Base-by-base conservation (phyloP, 306 rosid genomes). In the Prunus kanzakura region DNA sequence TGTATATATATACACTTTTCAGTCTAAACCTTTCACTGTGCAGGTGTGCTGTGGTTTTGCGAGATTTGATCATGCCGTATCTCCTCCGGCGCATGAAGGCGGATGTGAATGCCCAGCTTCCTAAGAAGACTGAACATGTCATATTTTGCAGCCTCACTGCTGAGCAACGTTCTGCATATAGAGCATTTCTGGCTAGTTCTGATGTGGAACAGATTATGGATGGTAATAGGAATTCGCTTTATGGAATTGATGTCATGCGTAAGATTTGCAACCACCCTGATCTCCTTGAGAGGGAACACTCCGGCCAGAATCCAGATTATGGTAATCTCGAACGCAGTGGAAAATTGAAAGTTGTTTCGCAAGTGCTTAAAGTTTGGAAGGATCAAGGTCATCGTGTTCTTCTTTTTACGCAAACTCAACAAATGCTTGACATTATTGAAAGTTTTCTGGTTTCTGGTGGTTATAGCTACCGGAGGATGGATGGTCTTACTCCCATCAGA, bases 191-290 rank as follows among this genome's bases (percentile, higher is more conserved):
- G 73, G 99, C 99, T 30, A 95, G 99, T 90, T 85, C 97, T 74
- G 99, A 95, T 73, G 99, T 92, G 86, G 97, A 95, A 84, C 86
- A 86, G 61, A 95, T 92, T 80, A 79, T 92, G 79, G 99, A 95
- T 55, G 99, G 97, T 76, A 79, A 74, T 67, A 91, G 80, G 76
- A 95, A 95, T 83, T 95, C 97, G 14, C 97, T 90, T 78, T 95
- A 69, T 79, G 99, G 99, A 83, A 92, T 95, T 83, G 99, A 92
- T 74, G 92, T 92, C 74, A 95, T 92, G 97, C 97, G 96, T 64
- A 95, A 95, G 85, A 89, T 95, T 73, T 95, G 97, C 90, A 95
- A 95, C 84, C 99, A 95, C 80, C 99, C 99, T 64, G 99, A 92
- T 87, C 92, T 92, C 45, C 99, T 95, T 79, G 99, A 95, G 88